Conservation (phyloP, 2,329 filamentous ascomycete genomes). For the Colletotrichum limetticola region DNA sequence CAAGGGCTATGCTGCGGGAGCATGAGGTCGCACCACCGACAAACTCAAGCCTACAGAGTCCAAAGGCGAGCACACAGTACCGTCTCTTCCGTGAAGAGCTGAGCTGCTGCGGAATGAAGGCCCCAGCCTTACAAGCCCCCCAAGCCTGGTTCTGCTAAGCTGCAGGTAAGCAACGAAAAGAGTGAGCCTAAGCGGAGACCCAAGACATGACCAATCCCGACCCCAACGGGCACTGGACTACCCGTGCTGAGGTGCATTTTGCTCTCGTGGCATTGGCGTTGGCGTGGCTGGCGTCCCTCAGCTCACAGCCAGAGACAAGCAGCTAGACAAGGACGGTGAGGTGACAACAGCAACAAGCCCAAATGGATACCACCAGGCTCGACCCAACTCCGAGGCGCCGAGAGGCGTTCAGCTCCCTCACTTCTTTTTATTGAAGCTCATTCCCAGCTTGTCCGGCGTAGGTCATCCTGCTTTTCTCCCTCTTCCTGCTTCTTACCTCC, state of each 20-base stretch:
- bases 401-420: neutral
- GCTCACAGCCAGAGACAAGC: constrained; percentile 6
- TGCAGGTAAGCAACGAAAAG: constrained; percentile 24
- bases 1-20: constrained; percentile 15
- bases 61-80: neutral
- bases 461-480: neutral
- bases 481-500: neutral
- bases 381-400: constrained; percentile 16
- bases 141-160: constrained; percentile 19
- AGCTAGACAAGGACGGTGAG: constrained; percentile 10
- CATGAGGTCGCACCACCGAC: neutral
- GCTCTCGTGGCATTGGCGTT: constrained; percentile 26
- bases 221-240: neutral
- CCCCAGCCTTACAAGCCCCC: constrained; percentile 15
- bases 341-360: constrained; percentile 23
- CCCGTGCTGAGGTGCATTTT: constrained; percentile 25
- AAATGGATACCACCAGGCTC: constrained; percentile 11
- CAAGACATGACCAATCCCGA: constrained; percentile 17
- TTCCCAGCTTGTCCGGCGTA: constrained; percentile 9
- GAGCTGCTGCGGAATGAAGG: neutral
- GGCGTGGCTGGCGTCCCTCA: constrained; percentile 24
- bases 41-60: neutral
- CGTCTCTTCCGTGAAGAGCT: neutral
- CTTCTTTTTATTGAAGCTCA: constrained; percentile 25
- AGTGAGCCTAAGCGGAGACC: constrained; percentile 19